Base-by-base conservation (phyloP, 2,329 filamentous ascomycete species). In the Fusarium luffae region DNA sequence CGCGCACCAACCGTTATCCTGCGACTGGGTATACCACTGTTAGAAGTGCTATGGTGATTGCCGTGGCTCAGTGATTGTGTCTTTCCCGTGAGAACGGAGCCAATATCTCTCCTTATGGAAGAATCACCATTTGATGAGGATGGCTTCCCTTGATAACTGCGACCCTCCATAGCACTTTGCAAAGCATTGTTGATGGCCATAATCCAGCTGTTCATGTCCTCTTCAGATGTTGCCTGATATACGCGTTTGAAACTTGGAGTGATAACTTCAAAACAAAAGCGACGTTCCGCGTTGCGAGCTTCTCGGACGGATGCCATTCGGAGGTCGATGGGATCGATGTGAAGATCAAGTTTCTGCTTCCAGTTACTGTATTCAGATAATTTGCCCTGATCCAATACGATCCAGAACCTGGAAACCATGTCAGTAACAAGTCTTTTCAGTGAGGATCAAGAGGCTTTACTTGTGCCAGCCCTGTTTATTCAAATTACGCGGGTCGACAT, bases 391-490 rank as follows among this genome's bases (percentile, higher is more conserved):
- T 98, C 97, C 46, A 99, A 85, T 4, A 99, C 96, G 69, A 99
- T 97, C 96, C 96, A 99, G 81, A 98, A 99, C 77, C 94, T 97
- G 23, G 6, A 74, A 41, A n/a, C 18, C 30, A 50, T 23, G 49
- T 75, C 59, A 77, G 74, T 40, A 44, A 25, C 44, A 10, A n/a
- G 18, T 49, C 25, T 5, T 7, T 21, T 13, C 27, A 37, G 34
- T 30, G n/a, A 5, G 23, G 21, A 34, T 40, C 11, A 54, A 18
- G 51, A 87, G 23, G 14, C n/a, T 92, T 82, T 84, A 97, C 93
- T 99, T 99, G 80, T 99, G 96, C 96, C 96, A 99, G 52, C 93
- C 94, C 80, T 97, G 94, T 79, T 98, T 98, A 77, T 98, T 98
- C 73, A 99, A 85, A 19, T 93, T 94, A 73, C 96, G 93, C 12